Evolutionary conservation across 176 grass and related monocot species (phyloP).

Genomic region (Alloteropsis semialata): DNA sequence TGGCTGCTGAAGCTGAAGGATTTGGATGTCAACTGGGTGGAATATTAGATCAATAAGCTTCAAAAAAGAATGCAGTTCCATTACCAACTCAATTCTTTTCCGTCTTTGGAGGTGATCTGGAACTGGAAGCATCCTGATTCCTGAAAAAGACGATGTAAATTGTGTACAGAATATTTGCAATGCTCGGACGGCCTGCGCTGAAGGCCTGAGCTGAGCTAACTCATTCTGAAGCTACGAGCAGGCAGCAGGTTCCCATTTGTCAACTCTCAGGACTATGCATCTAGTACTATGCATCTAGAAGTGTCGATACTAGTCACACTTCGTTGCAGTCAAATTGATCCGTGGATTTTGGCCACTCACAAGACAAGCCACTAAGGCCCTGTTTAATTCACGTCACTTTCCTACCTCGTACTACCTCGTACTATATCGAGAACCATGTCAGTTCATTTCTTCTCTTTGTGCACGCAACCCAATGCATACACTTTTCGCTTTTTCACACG

Average conservation of each 20-base stretch:
- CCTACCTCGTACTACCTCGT: too few relatives aligned
- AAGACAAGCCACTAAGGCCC: not conserved
- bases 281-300: constrained; percentile 2
- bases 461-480: too few relatives aligned
- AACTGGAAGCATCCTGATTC: not conserved
- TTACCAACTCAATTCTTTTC: not conserved
- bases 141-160: not conserved
- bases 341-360: not conserved
- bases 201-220: too few relatives aligned
- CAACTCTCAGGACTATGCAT: not conserved
- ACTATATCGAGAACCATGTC: too few relatives aligned
- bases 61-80: not conserved
- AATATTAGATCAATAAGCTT: constrained; percentile 22
- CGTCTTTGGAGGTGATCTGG: not conserved
- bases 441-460: too few relatives aligned
- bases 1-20: constrained; percentile 82
- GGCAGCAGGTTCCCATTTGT: not conserved
- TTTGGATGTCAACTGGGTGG: constrained; percentile 73
- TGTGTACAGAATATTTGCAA: not conserved
- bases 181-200: not conserved
- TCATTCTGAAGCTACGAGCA: not conserved
- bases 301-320: not conserved
- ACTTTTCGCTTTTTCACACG: too few relatives aligned
- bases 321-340: not conserved
- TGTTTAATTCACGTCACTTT: too few relatives aligned